phyloP scores from a whole-genome alignment of 139 green algal genomes.

The Chlamydomonas sp. region DNA sequence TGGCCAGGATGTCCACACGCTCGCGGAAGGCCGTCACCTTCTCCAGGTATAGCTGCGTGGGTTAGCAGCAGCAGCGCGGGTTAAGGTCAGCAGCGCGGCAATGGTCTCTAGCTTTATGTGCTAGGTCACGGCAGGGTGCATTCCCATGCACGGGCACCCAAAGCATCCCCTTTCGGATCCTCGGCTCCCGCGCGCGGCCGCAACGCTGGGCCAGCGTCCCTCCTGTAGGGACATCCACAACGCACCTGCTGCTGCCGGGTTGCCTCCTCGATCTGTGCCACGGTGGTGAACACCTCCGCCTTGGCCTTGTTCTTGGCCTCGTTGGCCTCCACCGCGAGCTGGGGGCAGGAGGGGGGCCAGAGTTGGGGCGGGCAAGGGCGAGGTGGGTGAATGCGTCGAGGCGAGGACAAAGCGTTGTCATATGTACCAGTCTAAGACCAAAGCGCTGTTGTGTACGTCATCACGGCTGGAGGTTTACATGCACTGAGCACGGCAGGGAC shows the following conservation, averaged over 20 bases:
- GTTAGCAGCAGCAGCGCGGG: too few species aligned
- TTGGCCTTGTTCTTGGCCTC: slow-evolving; percentile 50
- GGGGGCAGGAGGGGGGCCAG: background rate
- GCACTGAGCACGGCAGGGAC: too few species aligned
- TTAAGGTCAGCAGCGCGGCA: too few species aligned
- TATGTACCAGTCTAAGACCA: too few species aligned
- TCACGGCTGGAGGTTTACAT: too few species aligned
- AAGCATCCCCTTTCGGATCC: background rate
- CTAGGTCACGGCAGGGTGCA: too few species aligned
- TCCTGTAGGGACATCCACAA: too few species aligned
- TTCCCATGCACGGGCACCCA: too few species aligned
- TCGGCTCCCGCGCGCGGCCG: background rate
- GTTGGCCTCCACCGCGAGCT: slow-evolving; percentile 68
- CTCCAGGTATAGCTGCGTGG: slow-evolving; percentile 2
- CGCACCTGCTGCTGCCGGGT: slow-evolving; percentile 42
- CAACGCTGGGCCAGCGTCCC: background rate
- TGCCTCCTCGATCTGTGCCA: slow-evolving; percentile 47
- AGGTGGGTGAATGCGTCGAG: too few species aligned
- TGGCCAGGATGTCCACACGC: background rate
- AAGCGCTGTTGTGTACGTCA: too few species aligned
- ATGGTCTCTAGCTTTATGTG: too few species aligned
- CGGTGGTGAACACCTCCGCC: slow-evolving; percentile 50
- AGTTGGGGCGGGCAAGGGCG: background rate
- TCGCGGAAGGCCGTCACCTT: slow-evolving; percentile 16
- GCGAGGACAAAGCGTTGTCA: too few species aligned